Evolutionary conservation across 768 basidiomycete genomes (phyloP).

Genomic region (Mycena rosella): DNA sequence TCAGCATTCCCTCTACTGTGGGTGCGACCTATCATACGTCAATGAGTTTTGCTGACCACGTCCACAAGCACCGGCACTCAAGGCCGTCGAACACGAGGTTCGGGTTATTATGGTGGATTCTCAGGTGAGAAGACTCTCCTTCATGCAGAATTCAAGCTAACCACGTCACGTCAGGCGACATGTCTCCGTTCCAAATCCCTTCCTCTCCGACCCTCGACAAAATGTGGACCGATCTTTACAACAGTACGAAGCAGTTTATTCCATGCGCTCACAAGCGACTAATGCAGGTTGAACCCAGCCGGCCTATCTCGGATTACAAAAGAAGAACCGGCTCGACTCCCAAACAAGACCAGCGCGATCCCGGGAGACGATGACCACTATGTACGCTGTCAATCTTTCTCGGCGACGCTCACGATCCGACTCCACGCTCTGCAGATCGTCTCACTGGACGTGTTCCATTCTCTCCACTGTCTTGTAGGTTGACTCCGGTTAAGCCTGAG

Average conservation of each 20-base stretch:
- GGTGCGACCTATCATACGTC: background rate
- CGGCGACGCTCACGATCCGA: too few species aligned
- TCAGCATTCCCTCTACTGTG: slow-evolving; percentile 22
- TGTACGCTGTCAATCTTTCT: too few species aligned
- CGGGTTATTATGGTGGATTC: slow-evolving; percentile 26
- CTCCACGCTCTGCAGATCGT: too few species aligned
- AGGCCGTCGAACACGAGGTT: slow-evolving; percentile 26
- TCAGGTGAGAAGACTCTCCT: background rate
- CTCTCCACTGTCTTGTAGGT: too few species aligned
- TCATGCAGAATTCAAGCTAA: background rate
- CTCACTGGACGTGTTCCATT: too few species aligned
- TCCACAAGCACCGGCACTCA: slow-evolving; percentile 23
- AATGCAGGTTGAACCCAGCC: background rate
- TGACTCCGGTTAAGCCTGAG: too few species aligned
- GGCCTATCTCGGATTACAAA: slow-evolving; percentile 21
- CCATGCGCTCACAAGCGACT: background rate
- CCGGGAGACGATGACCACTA: slow-evolving; percentile 12
- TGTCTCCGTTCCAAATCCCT: slow-evolving; percentile 28
- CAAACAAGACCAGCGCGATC: slow-evolving; percentile 33
- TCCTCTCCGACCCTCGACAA: slow-evolving; percentile 10
- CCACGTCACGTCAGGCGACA: background rate
- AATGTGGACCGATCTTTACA: slow-evolving; percentile 29
- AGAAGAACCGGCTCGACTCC: slow-evolving; percentile 30
- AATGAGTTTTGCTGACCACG: background rate
- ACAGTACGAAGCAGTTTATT: slow-evolving; percentile 13